Evolutionary conservation across 805 yeast species (phyloP).

Genomic region (Starmerella potacharoeniae): DNA sequence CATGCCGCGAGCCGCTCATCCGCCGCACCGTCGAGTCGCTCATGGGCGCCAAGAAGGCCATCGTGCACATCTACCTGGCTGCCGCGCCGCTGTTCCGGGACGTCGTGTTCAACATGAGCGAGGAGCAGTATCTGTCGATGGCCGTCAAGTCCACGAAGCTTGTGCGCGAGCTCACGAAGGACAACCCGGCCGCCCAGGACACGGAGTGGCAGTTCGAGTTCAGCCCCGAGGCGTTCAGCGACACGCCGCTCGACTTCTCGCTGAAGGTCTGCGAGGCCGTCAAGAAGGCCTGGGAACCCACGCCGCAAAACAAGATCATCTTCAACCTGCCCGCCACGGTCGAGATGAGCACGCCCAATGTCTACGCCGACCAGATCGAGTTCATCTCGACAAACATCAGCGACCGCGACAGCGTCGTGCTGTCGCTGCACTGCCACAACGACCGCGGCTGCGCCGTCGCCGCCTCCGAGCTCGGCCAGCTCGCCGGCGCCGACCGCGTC

Average conservation of each 20-base stretch:
- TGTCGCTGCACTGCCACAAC: conserved; percentile 73
- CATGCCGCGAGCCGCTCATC: conserved; percentile 65
- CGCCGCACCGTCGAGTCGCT: conserved; percentile 60
- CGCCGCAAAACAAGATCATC: conserved; percentile 53
- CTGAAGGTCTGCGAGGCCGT: conserved; percentile 64
- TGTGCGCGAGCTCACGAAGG: conserved; percentile 58
- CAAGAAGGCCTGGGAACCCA: conserved; percentile 61
- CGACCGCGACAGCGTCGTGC: conserved; percentile 58
- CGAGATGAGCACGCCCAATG: conserved; percentile 69
- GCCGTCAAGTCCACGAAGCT: conserved; percentile 55
- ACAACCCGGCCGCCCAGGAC: conserved; percentile 30
- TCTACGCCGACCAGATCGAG: conserved; percentile 78
- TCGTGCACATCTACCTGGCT: conserved; percentile 65
- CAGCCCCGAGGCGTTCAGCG: conserved; percentile 71
- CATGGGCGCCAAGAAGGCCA: conserved; percentile 64
- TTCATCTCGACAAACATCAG: conserved; percentile 50
- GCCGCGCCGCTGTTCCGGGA: conserved; percentile 64
- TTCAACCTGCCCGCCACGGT: conserved; percentile 80
- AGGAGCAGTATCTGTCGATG: conserved; percentile 45
- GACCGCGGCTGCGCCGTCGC: conserved; percentile 87
- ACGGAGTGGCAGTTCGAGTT: conserved; percentile 70
- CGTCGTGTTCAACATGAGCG: conserved; percentile 51
- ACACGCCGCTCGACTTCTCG: conserved; percentile 53
- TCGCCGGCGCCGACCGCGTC: conserved; percentile 82
- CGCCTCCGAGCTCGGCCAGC: conserved; percentile 68